These are phyloP conservation scores for Hygrophoropsis aurantiaca DNA, from an alignment of 768 basidiomycete genomes.

Conservation along the genomic window DNA sequence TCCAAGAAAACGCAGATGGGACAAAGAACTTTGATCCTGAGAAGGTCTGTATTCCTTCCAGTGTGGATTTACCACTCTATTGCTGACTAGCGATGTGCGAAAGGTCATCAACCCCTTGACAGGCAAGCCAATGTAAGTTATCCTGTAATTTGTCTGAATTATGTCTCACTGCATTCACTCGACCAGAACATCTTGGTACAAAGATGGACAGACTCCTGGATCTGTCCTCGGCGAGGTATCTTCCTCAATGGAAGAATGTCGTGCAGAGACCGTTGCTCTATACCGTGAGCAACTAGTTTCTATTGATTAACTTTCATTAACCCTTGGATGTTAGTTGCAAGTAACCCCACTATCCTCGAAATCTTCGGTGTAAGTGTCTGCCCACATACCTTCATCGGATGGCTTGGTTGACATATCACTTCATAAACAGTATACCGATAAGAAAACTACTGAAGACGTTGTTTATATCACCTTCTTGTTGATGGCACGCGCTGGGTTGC, in stretches of 20 bases:
- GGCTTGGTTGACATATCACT: neutral
- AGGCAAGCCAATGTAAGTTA: constrained; percentile 64
- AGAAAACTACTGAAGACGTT: constrained; percentile 72
- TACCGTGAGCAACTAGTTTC: constrained; percentile 52
- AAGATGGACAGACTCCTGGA: constrained; percentile 80
- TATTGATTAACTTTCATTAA: neutral
- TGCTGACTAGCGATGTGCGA: neutral
- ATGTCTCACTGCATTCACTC: neutral
- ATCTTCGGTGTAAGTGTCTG: constrained; percentile 67
- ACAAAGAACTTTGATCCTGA: constrained; percentile 79
- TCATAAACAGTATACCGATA: constrained; percentile 55
- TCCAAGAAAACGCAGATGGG: constrained; percentile 75
- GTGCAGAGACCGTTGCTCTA: constrained; percentile 85
- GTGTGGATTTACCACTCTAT: neutral
- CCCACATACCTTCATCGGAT: neutral
- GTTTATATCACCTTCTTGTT: constrained; percentile 79
- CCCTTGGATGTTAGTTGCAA: constrained; percentile 49
- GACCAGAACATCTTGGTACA: constrained; percentile 79
- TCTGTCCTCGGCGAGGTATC: constrained; percentile 85
- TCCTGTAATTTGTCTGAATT: neutral
- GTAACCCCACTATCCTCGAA: constrained; percentile 72
- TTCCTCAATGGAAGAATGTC: constrained; percentile 90
- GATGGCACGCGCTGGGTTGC: constrained; percentile 83
- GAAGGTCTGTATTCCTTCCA: constrained; percentile 35
- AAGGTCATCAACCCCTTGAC: constrained; percentile 83